Base-by-base conservation (phyloP, 495 filamentous ascomycete genomes). In the Letharia columbiana region DNA sequence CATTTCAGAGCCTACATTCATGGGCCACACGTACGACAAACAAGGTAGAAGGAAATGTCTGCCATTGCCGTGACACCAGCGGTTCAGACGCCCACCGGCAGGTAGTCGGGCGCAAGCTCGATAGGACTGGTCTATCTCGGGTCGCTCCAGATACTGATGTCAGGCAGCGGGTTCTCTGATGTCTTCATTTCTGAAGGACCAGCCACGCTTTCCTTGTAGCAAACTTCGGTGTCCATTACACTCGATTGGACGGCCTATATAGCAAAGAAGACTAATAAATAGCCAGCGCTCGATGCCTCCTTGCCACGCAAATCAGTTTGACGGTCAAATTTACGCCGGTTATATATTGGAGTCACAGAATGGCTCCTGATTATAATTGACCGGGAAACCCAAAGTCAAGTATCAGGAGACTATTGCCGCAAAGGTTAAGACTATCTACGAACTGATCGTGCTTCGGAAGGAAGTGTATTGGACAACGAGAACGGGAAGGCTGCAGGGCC, bases 131-230 rank as follows among this genome's bases (percentile, higher is more conserved):
- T 57, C 33, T 23, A 20, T 37, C 6, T 57, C 33, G 17, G 15
- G 10, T 5, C 6, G 13, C 54, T 57, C 33, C 54, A 57, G 33
- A 37, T 37, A 57, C 33, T 57, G 15, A 57, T 20, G 7, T 37
- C 54, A 57, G 54, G 54, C 33, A 57, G 54, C 7, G 15, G 33
- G 15, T 20, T 17, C 15, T 57, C 33, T 37, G 18, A 37, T 11
- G 54, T 57, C 17, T 20, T 9, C 15, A 37, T 0, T 2, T 56
- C 28, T 35, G 31, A 11, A 33, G 7, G 52, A 56, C 31, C 33
- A 37, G 33, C 31, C 31, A 57, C 33, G 33, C 54, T 57, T 37
- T 37, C 54, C 54, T 37, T n/a, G 54, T 57, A 57, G 54, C 54
- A 57, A 37, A 4, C 4, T 9, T 57, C 17, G 31, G 54, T 13